These are phyloP conservation scores for Fraxinus latifolia DNA, from an alignment of 305 asterid species.

Conservation along the genomic window DNA sequence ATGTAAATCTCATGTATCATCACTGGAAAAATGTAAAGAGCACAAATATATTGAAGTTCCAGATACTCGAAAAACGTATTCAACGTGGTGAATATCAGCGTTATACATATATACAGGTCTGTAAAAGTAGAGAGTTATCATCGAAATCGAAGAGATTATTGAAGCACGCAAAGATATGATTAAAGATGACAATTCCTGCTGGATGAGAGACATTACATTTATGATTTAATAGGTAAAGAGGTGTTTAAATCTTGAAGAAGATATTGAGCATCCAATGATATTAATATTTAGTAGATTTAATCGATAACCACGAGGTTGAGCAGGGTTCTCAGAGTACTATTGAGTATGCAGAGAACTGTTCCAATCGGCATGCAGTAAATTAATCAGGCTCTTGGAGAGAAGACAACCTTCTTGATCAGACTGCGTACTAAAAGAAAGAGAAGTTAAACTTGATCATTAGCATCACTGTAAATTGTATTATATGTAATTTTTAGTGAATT, in stretches of 20 bases:
- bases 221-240: neutral
- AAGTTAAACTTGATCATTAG: neutral
- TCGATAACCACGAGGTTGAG: neutral
- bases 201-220: neutral
- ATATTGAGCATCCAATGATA: neutral
- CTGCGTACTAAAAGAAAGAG: neutral
- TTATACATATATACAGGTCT: neutral
- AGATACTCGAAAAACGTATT: neutral
- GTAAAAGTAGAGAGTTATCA: neutral
- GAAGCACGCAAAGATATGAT: neutral
- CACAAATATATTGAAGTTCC: neutral
- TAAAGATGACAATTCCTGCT: neutral
- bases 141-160: neutral
- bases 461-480: neutral
- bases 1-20: conserved; percentile 17
- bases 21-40: conserved; percentile 16
- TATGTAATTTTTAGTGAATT: neutral
- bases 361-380: neutral
- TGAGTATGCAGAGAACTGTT: neutral
- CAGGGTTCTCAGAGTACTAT: neutral
- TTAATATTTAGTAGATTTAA: neutral
- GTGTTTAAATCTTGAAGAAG: neutral
- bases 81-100: neutral
- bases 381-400: neutral
- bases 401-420: neutral